A percentile compares a stretch with the other conserved stretches of the same genome.
These are phyloP conservation scores for Theobroma cacao DNA, from an alignment of 345 rosid species.

Conservation along the genomic window DNA sequence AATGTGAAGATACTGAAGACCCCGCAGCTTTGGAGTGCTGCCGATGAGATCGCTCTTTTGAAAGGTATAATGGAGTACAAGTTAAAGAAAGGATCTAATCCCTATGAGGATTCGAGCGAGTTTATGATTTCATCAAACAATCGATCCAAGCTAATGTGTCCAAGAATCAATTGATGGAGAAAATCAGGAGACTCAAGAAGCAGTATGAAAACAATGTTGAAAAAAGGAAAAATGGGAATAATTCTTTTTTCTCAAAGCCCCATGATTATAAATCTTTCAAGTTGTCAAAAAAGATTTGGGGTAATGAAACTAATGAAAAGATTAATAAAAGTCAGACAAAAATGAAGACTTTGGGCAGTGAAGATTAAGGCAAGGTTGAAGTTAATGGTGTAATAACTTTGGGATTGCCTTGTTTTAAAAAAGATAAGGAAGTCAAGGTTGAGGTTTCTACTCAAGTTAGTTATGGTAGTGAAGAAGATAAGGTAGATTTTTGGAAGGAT, in stretches of 20 bases:
- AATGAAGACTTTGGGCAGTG: background rate
- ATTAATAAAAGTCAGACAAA: background rate
- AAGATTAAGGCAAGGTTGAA: background rate
- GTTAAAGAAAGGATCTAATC: constrained; percentile 27
- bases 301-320: background rate
- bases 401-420: background rate
- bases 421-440: background rate
- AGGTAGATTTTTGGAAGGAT: constrained; percentile 9
- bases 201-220: constrained; percentile 25
- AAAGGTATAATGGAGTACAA: constrained; percentile 39
- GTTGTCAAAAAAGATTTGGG: constrained; percentile 41
- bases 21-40: constrained; percentile 46
- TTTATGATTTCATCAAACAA: constrained; percentile 37
- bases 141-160: constrained; percentile 33
- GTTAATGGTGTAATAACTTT: background rate
- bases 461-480: background rate
- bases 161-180: constrained; percentile 40
- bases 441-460: background rate
- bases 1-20: constrained; percentile 17
- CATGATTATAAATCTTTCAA: constrained; percentile 34
- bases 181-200: constrained; percentile 43
- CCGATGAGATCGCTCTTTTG: constrained; percentile 39
- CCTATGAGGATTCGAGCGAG: constrained; percentile 25
- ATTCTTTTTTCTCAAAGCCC: constrained; percentile 23
- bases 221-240: constrained; percentile 31